These are phyloP conservation scores for Schwanniomyces yamadae DNA, from an alignment of 805 yeast genomes.

Conservation along the genomic window DNA sequence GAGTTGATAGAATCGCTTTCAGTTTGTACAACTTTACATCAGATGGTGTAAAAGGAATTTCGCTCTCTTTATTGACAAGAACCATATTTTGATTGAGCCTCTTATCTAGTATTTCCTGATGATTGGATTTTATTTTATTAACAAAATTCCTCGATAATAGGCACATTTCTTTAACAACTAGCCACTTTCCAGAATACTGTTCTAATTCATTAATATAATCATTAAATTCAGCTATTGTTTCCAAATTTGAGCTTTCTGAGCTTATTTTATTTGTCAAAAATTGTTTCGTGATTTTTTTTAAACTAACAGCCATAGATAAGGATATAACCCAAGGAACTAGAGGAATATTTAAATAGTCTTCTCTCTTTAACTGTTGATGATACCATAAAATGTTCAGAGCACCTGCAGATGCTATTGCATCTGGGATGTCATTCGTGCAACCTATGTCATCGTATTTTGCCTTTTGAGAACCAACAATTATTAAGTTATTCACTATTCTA, in stretches of 20 bases:
- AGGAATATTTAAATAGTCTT: slow-evolving; percentile 23
- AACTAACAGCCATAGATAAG: slow-evolving; percentile 25
- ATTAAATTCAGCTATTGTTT: slow-evolving; percentile 13
- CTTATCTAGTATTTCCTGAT: slow-evolving; percentile 2
- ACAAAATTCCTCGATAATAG: slow-evolving; percentile 20
- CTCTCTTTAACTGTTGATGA: slow-evolving; percentile 16
- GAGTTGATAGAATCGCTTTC: no score
- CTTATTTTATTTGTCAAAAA: slow-evolving; percentile 6
- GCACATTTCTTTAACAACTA: slow-evolving; percentile 28
- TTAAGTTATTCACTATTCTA: slow-evolving; percentile 26
- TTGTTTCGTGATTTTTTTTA: slow-evolving; percentile 17
- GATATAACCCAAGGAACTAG: slow-evolving; percentile 24
- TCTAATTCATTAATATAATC: slow-evolving; percentile 20
- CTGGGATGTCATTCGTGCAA: slow-evolving; percentile 22
- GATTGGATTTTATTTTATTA: slow-evolving; percentile 12
- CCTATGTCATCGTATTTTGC: slow-evolving; percentile 22
- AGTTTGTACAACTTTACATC: no score
- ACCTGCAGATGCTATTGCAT: slow-evolving; percentile 20
- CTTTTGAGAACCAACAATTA: slow-evolving; percentile 27
- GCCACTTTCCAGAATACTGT: slow-evolving; percentile 22
- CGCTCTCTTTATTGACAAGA: no score
- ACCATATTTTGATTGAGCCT: no score
- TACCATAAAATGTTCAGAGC: slow-evolving; percentile 28
- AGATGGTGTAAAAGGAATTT: no score
- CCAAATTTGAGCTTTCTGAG: slow-evolving; percentile 3